Evolutionary conservation across 495 filamentous ascomycete genomes (phyloP).

Genomic region (Terfezia boudieri): DNA sequence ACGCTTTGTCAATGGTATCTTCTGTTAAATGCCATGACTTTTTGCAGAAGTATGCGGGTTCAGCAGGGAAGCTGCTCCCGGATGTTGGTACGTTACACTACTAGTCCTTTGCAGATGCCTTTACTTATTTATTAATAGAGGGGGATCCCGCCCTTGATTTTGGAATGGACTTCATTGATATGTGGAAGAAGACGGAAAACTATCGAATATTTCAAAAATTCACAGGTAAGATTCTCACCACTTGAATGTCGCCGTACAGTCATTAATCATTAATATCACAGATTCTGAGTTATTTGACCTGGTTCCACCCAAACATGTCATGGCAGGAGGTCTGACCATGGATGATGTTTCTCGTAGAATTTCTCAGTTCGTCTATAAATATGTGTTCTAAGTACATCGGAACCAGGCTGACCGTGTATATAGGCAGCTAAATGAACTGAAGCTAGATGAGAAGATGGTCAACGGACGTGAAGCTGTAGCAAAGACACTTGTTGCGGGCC

Average conservation of each 20-base stretch:
- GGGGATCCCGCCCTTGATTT: conserved; percentile 75
- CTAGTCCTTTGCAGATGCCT: background rate
- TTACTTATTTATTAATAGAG: conserved; percentile 26
- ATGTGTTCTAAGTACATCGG: background rate
- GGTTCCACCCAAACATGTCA: conserved; percentile 78
- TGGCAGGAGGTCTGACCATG: conserved; percentile 79
- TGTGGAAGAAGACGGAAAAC: conserved; percentile 71
- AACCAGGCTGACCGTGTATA: conserved; percentile 3
- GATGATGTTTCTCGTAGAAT: conserved; percentile 85
- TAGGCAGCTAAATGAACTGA: conserved; percentile 31
- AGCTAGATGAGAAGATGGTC: conserved; percentile 46
- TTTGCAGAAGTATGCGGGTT: conserved; percentile 35
- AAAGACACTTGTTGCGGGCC: conserved; percentile 41
- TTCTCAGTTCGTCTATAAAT: conserved; percentile 44
- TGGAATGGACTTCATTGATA: conserved; percentile 47
- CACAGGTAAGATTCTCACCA: conserved; percentile 20
- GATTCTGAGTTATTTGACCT: conserved; percentile 86
- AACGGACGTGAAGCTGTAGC: conserved; percentile 40
- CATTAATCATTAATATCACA: conserved; percentile 20
- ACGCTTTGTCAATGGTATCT: conserved; percentile 71
- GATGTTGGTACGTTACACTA: conserved; percentile 25
- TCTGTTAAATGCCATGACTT: conserved; percentile 76
- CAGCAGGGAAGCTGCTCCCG: conserved; percentile 34
- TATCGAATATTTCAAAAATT: conserved; percentile 59
- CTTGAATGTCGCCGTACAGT: background rate